Conservation (phyloP, 305 asterid genomes). For the Coffea humblotiana region DNA sequence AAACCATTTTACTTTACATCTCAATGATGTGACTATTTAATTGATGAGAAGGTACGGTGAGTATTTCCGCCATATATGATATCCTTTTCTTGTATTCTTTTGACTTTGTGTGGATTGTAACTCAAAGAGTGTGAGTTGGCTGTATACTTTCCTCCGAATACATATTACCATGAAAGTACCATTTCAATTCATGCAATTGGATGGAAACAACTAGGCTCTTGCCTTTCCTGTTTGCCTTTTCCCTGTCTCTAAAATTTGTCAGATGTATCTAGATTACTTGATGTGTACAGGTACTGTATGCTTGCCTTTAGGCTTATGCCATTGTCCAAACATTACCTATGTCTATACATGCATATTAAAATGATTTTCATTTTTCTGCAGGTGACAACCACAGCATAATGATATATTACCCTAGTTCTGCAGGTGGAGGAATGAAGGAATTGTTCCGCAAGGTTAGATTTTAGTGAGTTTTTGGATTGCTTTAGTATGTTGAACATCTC, state of each 20-base stretch:
- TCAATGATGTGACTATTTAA: background rate
- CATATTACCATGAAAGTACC: too few species aligned
- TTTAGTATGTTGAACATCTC: background rate
- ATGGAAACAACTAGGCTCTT: background rate
- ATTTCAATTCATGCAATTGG: background rate
- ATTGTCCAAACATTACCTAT: background rate
- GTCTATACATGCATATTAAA: slow-evolving; percentile 12
- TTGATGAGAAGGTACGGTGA: background rate
- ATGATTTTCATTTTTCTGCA: slow-evolving; percentile 39
- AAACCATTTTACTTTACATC: too few species aligned
- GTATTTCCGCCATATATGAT: background rate
- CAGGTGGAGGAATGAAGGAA: slow-evolving; percentile 99
- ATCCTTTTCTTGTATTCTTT: background rate
- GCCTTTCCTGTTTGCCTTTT: too few species aligned
- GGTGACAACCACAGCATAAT: slow-evolving; percentile 98
- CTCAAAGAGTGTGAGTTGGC: background rate
- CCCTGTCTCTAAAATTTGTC: background rate
- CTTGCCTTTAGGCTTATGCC: background rate
- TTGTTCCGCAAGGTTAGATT: slow-evolving; percentile 86
- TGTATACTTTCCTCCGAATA: background rate
- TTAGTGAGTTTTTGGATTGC: background rate
- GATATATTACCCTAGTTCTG: slow-evolving; percentile 98
- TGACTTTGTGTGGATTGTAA: background rate
- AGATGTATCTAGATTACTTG: background rate
- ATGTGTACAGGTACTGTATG: background rate